These are phyloP conservation scores for Neonothopanus nambi DNA, from an alignment of 1,284 basidiomycete genomes.

Conservation along the genomic window DNA sequence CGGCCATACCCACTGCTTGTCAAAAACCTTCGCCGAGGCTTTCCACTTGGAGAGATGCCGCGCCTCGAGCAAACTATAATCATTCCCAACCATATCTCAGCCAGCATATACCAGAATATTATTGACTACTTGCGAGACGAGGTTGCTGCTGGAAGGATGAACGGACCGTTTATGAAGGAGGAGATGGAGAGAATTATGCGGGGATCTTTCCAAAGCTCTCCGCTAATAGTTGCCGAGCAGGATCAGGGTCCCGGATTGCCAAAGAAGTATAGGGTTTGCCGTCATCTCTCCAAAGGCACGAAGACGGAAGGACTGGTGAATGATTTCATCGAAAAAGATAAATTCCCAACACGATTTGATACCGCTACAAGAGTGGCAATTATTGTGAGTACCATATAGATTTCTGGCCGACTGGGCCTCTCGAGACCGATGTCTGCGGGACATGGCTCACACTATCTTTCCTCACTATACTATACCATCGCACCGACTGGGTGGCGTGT, in stretches of 20 bases:
- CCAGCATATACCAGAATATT: slow-evolving; percentile 7
- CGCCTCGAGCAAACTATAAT: slow-evolving; percentile 17
- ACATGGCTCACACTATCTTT: no score
- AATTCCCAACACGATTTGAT: slow-evolving; percentile 26
- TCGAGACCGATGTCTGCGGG: no score
- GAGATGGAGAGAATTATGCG: slow-evolving; percentile 28
- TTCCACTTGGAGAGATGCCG: slow-evolving; percentile 34
- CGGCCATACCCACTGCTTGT: neutral
- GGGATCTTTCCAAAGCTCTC: slow-evolving; percentile 24
- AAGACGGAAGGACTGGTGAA: slow-evolving; percentile 18
- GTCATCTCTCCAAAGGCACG: slow-evolving; percentile 21
- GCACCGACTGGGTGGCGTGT: no score
- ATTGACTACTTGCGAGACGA: slow-evolving; percentile 30
- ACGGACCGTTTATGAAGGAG: slow-evolving; percentile 31
- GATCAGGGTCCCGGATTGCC: slow-evolving; percentile 17
- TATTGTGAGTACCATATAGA: slow-evolving; percentile 15
- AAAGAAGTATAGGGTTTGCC: slow-evolving; percentile 19
- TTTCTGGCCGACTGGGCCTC: no score
- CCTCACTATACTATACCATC: no score
- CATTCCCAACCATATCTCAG: slow-evolving; percentile 27
- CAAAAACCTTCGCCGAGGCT: slow-evolving; percentile 17
- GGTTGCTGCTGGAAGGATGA: slow-evolving; percentile 25
- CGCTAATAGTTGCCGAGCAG: slow-evolving; percentile 20
- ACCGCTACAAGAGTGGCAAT: slow-evolving; percentile 19
- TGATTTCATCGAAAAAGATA: slow-evolving; percentile 16